Base-by-base conservation (phyloP, 495 filamentous ascomycete species). In the Pyrenula massariospora region DNA sequence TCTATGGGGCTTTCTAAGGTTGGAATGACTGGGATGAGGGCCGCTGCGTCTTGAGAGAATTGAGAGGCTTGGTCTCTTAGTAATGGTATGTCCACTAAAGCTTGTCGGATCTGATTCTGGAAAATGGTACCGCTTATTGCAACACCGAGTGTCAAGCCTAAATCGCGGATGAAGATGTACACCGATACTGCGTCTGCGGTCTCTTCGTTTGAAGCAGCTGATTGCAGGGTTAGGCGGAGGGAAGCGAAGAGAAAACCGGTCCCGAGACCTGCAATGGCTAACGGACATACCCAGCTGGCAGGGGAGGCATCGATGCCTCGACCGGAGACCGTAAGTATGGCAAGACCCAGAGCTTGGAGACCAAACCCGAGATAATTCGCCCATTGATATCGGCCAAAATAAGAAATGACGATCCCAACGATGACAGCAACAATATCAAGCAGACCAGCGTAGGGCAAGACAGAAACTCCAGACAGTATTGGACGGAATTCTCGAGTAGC, bases 131-230 rank as follows among this genome's bases (percentile, higher is more conserved):
- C 55, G 48, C 42, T 31, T 12, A 57, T 52, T 22, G 55, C 48
- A 10, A 57, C 42, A 19, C 42, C 55, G 21, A 57, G 42, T n/a
- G 50, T 25, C 47, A 52, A 25, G 1, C 55, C 55, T 25, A 83
- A 64, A 0, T 74, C 70, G 0, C 81, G 76, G 57, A 75, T 66
- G 59, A 85, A 85, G 10, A 74, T 75, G 62, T 82, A 84, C 73
- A 83, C 77, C 51, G 73, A 73, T 0, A 74, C 74, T 0, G 80
- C 82, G 21, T 72, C 70, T 1, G 76, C 77, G 21, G 74, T 71
- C 25, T 81, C 73, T 11, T 72, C 67, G 10, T 63, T 63, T 2
- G 66, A 55, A 53, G 77, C 70, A 23, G 75, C 64, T 1, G 79
- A 79, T 65, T 85, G 83, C 2, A 75, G 67, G 15, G 72, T 73